These are phyloP conservation scores for Cercospora sp. DNA, from an alignment of 2,329 filamentous ascomycete genomes.

Conservation along the genomic window DNA sequence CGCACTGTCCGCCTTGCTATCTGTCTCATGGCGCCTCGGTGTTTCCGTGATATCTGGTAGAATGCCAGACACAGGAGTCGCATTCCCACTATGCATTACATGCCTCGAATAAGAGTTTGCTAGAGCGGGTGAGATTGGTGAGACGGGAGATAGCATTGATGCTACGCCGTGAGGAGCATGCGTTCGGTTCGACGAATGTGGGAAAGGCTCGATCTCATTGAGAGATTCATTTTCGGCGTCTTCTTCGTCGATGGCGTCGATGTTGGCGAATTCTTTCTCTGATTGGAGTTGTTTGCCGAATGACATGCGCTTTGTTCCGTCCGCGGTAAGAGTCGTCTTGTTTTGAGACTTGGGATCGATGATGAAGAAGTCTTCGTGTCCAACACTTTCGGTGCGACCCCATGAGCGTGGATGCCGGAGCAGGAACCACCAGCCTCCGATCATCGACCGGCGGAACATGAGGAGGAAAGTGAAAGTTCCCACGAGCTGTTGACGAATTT, in stretches of 20 bases:
- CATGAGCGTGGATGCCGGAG: conserved; percentile 22
- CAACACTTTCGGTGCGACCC: conserved; percentile 13
- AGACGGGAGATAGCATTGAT: neutral
- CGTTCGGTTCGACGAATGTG: neutral
- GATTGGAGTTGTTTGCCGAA: conserved; percentile 19
- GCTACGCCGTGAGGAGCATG: neutral
- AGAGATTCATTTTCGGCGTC: neutral
- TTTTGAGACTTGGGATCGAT: neutral
- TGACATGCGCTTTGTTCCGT: conserved; percentile 22
- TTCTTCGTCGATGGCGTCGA: conserved; percentile 1
- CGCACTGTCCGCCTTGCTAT: neutral
- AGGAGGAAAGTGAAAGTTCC: conserved; percentile 76
- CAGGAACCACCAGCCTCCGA: conserved; percentile 72
- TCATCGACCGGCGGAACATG: conserved; percentile 73
- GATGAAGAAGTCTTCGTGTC: conserved; percentile 22
- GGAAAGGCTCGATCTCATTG: neutral
- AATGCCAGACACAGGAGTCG: neutral
- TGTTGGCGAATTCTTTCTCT: conserved; percentile 7
- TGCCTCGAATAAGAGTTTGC: neutral
- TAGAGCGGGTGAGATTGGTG: neutral
- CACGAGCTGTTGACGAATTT: conserved; percentile 58
- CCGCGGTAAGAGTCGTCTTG: neutral
- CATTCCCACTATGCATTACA: neutral
- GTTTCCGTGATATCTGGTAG: conserved; percentile 8
- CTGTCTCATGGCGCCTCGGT: neutral